A percentile compares a stretch with the other conserved stretches of the same genome.
Evolutionary conservation across 2,329 filamentous ascomycete genomes (phyloP).

Genomic region (Venturia nashicola): DNA sequence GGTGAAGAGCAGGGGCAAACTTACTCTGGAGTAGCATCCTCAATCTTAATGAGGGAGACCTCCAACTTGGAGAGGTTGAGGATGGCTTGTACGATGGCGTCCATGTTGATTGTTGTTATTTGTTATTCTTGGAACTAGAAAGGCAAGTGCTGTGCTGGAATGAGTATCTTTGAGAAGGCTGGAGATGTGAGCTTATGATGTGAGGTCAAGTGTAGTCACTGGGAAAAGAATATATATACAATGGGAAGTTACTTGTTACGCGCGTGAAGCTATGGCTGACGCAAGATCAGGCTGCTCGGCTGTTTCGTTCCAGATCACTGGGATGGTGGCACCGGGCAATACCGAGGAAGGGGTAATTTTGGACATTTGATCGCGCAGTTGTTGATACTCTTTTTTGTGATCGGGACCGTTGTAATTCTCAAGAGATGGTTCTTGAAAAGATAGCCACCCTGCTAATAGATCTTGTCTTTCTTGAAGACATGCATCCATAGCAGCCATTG

Average conservation of each 20-base stretch:
- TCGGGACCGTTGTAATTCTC: background rate
- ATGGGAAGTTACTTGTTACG: background rate
- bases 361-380: background rate
- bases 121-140: background rate
- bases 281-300: background rate
- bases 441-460: too few species aligned
- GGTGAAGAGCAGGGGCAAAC: too few species aligned
- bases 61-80: constrained; percentile 12
- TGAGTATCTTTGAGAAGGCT: background rate
- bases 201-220: background rate
- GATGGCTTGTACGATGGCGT: constrained; percentile 11
- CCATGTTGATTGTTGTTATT: constrained; percentile 10
- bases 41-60: constrained; percentile 11
- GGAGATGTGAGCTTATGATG: background rate
- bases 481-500: background rate
- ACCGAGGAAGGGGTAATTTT: background rate
- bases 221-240: background rate
- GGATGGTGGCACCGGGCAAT: background rate
- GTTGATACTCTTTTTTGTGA: background rate
- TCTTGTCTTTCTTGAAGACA: background rate
- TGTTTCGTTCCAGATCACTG: background rate
- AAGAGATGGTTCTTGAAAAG: too few species aligned
- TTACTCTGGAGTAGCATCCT: constrained; percentile 8
- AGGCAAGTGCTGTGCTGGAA: background rate
- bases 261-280: background rate